Conservation (phyloP, 768 basidiomycete genomes). For the Termitomyces sp. region DNA sequence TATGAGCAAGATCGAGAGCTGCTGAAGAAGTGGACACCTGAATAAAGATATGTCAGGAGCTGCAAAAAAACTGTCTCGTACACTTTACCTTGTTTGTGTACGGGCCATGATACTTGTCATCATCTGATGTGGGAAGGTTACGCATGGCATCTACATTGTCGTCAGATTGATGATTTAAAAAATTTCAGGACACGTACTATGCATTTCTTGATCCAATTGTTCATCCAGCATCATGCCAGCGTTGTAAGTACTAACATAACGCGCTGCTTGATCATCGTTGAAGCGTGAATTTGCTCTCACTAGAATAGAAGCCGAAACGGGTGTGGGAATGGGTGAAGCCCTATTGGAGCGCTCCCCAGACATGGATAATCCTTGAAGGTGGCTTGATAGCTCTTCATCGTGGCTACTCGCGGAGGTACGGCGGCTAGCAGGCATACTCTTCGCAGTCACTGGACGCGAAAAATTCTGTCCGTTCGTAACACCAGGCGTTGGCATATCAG, state of each 20-base stretch:
- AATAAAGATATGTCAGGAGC: conserved; percentile 2
- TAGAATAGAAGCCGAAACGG: conserved; percentile 48
- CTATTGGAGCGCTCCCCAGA: conserved; percentile 54
- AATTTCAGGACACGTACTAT: conserved; percentile 51
- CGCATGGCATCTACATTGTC: conserved; percentile 70
- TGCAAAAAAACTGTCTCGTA: background rate
- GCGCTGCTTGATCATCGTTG: conserved; percentile 51
- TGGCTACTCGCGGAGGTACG: conserved; percentile 85
- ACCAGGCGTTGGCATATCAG: conserved; percentile 48
- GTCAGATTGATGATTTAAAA: conserved; percentile 1
- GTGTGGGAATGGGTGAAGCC: conserved; percentile 49
- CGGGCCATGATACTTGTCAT: conserved; percentile 72
- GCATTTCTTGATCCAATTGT: conserved; percentile 91
- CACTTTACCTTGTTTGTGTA: conserved; percentile 60
- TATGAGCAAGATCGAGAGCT: conserved; percentile 87
- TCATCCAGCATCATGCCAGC: conserved; percentile 90
- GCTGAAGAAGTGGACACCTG: conserved; percentile 86
- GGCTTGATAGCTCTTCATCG: conserved; percentile 75
- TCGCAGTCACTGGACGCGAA: conserved; percentile 67
- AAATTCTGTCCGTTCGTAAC: conserved; percentile 45
- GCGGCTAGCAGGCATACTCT: conserved; percentile 90
- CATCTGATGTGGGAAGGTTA: conserved; percentile 81
- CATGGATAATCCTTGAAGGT: conserved; percentile 68
- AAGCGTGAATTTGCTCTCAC: conserved; percentile 47
- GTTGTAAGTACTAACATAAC: conserved; percentile 63